Base-by-base conservation (phyloP, 257 asterid genomes). In the Salvia splendens region DNA sequence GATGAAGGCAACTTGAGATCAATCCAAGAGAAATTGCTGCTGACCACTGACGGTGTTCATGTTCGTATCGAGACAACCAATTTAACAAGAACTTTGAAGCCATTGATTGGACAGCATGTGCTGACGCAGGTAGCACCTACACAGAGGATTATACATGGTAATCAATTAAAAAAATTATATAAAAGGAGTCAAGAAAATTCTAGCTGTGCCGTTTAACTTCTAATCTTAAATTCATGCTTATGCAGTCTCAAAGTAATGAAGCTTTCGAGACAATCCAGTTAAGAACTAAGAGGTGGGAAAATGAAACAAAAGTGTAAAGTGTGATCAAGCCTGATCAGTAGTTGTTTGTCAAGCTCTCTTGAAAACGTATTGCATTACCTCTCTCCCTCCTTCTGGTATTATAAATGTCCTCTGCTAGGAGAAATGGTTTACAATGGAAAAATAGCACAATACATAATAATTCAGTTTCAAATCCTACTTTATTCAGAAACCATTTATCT, bases 11-110 rank as follows among this genome's bases (percentile, higher is more conserved):
- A 85, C 96, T 88, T 68, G 97, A 82, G 71, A 94, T 80, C 86
- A 91, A 73, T 65, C 99, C 99, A 73, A 94, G 87, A 83, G 97
- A 88, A 65, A 94, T 88, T 52, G 97, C 97, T 30, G 97, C 95
- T 62, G 96, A 80, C 96, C 97, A 94, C 81, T 94, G 99, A 70
- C 89, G 95, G 61, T 83, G 70, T 80, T 94, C 99, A 47, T 91
- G 97, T 67, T 88, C 97, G 78, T 84, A 80, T 77, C 91, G 96
- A 60, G 79, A 78, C 68, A 88, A 63, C 99, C 99, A 91, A 67
- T 77, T 76, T 51, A 89, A 77, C 74, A 94, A 80, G 79, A 88
- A 91, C 72, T 85, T 80, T 49, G 99, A 88, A 71, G 96, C 95
- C 71, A 80, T 69, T 2, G 87, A 78, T 77, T 83, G 89, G 75